phyloP scores from a whole-genome alignment of 768 basidiomycete species.

The Rhizopogon vinicolor region DNA sequence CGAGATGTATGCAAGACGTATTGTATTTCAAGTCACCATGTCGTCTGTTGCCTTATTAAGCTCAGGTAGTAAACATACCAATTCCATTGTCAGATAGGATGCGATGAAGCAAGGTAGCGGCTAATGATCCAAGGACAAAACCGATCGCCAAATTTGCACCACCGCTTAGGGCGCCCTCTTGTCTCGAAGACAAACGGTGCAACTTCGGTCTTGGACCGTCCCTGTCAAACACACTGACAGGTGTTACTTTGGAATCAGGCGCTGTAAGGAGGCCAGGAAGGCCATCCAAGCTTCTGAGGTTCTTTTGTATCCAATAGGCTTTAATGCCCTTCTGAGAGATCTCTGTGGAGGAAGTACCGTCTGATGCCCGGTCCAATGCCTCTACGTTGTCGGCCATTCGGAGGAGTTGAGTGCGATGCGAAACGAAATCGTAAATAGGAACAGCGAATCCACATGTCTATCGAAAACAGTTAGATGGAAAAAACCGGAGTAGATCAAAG shows the following conservation, averaged over 20 bases:
- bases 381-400: slow-evolving; percentile 40
- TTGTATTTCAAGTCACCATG: not conserved
- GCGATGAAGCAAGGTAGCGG: slow-evolving; percentile 4
- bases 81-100: not conserved
- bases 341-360: not conserved
- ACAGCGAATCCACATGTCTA: slow-evolving; percentile 68
- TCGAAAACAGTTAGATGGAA: not conserved
- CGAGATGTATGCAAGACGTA: too few species aligned
- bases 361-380: slow-evolving; percentile 26
- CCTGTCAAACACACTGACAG: slow-evolving; percentile 16
- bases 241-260: slow-evolving; percentile 11
- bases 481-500: not conserved
- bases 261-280: slow-evolving; percentile 42
- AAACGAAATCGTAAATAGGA: slow-evolving; percentile 55
- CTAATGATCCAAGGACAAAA: slow-evolving; percentile 14
- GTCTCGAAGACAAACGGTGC: not conserved
- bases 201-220: slow-evolving; percentile 8
- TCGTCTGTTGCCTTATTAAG: not conserved
- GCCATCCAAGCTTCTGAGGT: slow-evolving; percentile 52
- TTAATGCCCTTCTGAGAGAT: slow-evolving; percentile 34
- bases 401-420: slow-evolving; percentile 49
- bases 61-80: not conserved
- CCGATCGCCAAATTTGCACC: slow-evolving; percentile 8
- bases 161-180: not conserved
- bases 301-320: slow-evolving; percentile 47